phyloP scores from a whole-genome alignment of 1,284 basidiomycete species.

The Ganoderma boninense region DNA sequence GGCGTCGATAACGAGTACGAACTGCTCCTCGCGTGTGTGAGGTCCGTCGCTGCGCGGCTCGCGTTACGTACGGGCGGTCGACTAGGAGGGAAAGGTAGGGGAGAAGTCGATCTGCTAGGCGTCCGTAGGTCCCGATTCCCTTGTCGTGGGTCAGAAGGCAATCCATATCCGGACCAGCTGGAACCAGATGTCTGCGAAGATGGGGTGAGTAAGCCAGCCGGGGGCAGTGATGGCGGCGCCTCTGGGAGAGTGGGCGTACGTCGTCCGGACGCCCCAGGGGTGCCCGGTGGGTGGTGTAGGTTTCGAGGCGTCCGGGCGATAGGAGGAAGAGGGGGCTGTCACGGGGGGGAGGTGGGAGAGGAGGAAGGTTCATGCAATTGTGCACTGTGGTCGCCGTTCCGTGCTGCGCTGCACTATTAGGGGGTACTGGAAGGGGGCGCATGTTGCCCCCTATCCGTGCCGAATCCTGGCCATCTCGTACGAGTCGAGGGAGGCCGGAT shows the following conservation, averaged over 20 bases:
- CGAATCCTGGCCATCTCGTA: conserved; percentile 71
- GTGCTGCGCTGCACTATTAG: conserved; percentile 40
- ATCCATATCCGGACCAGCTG: conserved; percentile 61
- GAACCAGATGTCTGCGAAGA: conserved; percentile 43
- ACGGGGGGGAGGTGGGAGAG: conserved; percentile 71
- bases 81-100: conserved; percentile 54
- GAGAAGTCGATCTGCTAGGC: conserved; percentile 60
- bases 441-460: conserved; percentile 46
- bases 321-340: conserved; percentile 66
- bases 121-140: conserved; percentile 51
- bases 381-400: conserved; percentile 44
- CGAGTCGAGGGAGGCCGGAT: conserved; percentile 69
- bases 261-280: conserved; percentile 47
- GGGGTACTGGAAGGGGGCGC: conserved; percentile 54
- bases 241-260: conserved; percentile 65
- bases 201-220: conserved; percentile 58
- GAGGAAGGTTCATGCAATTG: conserved; percentile 62
- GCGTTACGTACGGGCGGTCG: conserved; percentile 44
- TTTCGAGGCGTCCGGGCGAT: conserved; percentile 38
- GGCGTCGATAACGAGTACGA: conserved; percentile 48
- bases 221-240: conserved; percentile 62
- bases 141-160: conserved; percentile 68
- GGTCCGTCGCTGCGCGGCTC: conserved; percentile 33
- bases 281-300: conserved; percentile 32
- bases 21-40: conserved; percentile 47